Conservation (phyloP, 2,329 filamentous ascomycete genomes). For the Purpureocillium lavendulum region DNA sequence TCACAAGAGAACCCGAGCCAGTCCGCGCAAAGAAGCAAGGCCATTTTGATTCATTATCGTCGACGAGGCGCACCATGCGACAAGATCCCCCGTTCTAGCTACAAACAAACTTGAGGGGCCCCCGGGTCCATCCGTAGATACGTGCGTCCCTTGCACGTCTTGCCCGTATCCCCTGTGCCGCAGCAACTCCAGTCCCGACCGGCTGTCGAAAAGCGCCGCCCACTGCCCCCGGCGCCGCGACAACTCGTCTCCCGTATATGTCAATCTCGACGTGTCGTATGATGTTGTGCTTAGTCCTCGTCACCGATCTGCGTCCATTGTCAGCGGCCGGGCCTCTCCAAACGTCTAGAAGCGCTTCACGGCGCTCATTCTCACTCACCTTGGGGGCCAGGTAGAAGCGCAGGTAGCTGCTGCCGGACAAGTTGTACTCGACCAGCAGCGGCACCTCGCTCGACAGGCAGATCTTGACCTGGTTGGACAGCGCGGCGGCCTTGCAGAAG, state of each 20-base stretch:
- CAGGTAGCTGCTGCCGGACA: constrained; percentile 77
- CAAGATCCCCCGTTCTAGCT: not conserved
- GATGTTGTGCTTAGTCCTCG: constrained; percentile 23
- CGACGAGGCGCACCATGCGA: not conserved
- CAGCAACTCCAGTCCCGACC: constrained; percentile 5
- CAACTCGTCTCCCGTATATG: constrained; percentile 5
- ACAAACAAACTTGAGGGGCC: not conserved
- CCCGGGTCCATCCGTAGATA: not conserved
- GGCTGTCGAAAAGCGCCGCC: too few relatives aligned
- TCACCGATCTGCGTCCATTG: constrained; percentile 24
- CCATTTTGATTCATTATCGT: constrained; percentile 4
- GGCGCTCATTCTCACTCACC: constrained; percentile 56
- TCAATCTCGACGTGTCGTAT: too few relatives aligned
- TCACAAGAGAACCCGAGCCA: too few relatives aligned
- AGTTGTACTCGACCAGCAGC: constrained; percentile 83
- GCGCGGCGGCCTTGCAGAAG: constrained; percentile 94
- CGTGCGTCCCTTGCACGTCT: too few relatives aligned
- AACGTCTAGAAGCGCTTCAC: too few relatives aligned
- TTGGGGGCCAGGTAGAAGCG: constrained; percentile 98
- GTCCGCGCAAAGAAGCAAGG: too few relatives aligned
- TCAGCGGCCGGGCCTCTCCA: too few relatives aligned
- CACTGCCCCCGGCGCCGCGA: too few relatives aligned
- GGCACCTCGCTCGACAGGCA: constrained; percentile 95
- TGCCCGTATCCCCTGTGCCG: not conserved
- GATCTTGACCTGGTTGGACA: constrained; percentile 78